A percentile compares a stretch with the other conserved stretches of the same genome.
Conservation (phyloP, 1,139 yeast species). For the Casaregolazyma lundiana region DNA sequence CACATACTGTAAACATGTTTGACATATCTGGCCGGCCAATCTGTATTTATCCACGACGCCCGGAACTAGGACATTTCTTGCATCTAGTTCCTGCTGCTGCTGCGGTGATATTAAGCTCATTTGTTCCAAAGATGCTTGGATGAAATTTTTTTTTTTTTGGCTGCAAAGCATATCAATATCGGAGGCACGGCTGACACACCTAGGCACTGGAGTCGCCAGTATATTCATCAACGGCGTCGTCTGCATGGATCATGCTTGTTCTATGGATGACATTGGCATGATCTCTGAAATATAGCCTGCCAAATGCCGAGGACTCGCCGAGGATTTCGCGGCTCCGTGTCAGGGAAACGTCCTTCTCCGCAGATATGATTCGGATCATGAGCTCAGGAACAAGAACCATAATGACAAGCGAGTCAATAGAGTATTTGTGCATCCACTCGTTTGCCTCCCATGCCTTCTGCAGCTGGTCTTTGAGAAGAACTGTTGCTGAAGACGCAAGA, state of each 20-base stretch:
- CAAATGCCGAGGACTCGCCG: slow-evolving; percentile 14
- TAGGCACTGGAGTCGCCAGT: not conserved
- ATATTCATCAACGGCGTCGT: not conserved
- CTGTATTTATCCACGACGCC: slow-evolving; percentile 74
- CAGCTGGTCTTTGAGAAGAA: not conserved
- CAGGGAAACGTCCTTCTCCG: slow-evolving; percentile 8
- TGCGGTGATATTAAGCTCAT: slow-evolving; percentile 9
- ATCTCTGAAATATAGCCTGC: slow-evolving; percentile 11
- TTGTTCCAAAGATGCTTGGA: not conserved
- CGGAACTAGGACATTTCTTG: slow-evolving; percentile 63
- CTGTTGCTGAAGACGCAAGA: slow-evolving; percentile 5
- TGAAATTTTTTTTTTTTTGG: slow-evolving; percentile 6
- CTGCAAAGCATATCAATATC: not conserved
- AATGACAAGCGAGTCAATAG: slow-evolving; percentile 9
- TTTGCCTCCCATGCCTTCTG: not conserved
- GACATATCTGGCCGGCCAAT: slow-evolving; percentile 88
- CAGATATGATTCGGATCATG: slow-evolving; percentile 11
- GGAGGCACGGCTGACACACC: slow-evolving; percentile 1
- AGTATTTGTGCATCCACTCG: slow-evolving; percentile 11
- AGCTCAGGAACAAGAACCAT: slow-evolving; percentile 16
- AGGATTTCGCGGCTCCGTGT: slow-evolving; percentile 12
- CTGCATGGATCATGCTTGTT: not conserved
- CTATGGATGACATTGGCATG: not conserved
- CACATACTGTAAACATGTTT: slow-evolving; percentile 70
- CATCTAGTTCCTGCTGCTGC: slow-evolving; percentile 40